Evolutionary conservation across 768 basidiomycete species (phyloP).

Genomic region (Mycena belliarum): DNA sequence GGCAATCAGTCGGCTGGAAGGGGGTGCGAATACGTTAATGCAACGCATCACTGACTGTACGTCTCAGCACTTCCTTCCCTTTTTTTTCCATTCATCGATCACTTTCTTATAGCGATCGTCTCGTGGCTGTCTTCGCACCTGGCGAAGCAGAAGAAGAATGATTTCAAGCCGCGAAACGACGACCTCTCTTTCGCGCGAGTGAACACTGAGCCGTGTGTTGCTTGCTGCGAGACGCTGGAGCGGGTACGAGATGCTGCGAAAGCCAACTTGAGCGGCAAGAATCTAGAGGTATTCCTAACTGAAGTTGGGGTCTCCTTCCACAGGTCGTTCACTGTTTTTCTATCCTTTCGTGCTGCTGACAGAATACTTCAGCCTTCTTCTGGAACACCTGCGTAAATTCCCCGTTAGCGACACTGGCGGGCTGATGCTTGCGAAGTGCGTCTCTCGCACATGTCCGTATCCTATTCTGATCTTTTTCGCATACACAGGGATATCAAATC

Average conservation of each 20-base stretch:
- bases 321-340: too few relatives aligned
- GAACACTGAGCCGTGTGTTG: conserved; percentile 89
- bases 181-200: conserved; percentile 92
- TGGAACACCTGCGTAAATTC: conserved; percentile 95
- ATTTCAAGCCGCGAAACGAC: conserved; percentile 97
- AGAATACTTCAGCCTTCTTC: conserved; percentile 79
- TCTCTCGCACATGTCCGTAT: conserved; percentile 2
- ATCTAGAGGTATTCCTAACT: conserved; percentile 87
- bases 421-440: conserved; percentile 95
- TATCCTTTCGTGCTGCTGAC: too few relatives aligned
- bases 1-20: conserved; percentile 82
- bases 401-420: conserved; percentile 96
- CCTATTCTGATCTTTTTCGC: not conserved
- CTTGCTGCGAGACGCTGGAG: conserved; percentile 83
- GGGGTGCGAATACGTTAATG: conserved; percentile 73
- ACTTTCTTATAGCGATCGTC: conserved; percentile 55
- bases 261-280: conserved; percentile 86
- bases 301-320: conserved; percentile 96
- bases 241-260: conserved; percentile 77
- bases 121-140: conserved; percentile 76
- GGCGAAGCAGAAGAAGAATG: conserved; percentile 90
- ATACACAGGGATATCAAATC: conserved; percentile 95
- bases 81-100: not conserved
- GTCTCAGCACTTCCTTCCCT: conserved; percentile 24
- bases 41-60: conserved; percentile 83